Percentiles rank a stretch among this genome's conserved stretches.
Conservation (phyloP, 2,329 filamentous ascomycete species). For the Teratosphaeria viscida region DNA sequence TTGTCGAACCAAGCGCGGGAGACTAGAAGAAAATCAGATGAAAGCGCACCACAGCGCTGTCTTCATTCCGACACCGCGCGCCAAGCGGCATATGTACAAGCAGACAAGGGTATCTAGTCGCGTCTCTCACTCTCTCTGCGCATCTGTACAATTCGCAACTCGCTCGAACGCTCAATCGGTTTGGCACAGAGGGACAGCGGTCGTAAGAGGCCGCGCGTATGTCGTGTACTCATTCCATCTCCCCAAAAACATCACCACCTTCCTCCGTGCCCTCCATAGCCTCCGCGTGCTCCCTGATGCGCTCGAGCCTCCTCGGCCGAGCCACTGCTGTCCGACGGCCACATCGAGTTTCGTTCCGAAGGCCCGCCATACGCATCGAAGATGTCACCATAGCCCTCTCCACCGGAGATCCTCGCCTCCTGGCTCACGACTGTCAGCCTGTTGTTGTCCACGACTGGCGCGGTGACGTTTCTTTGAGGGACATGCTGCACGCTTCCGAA, state of each 20-base stretch:
- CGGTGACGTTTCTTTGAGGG: slow-evolving; percentile 14
- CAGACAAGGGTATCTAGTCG: neutral
- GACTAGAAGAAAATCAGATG: no score
- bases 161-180: neutral
- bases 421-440: slow-evolving; percentile 2
- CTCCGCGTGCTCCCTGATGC: neutral
- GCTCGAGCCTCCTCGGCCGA: neutral
- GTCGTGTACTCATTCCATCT: neutral
- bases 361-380: slow-evolving; percentile 12
- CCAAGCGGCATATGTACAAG: neutral
- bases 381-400: slow-evolving; percentile 12
- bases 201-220: neutral
- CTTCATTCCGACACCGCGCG: no score
- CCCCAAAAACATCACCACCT: neutral
- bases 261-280: neutral
- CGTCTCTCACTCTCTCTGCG: neutral
- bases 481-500: slow-evolving; percentile 7
- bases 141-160: neutral
- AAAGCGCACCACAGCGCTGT: no score
- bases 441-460: slow-evolving; percentile 7
- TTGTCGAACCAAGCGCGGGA: no score
- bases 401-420: neutral
- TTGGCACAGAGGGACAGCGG: neutral
- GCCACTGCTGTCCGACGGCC: neutral
- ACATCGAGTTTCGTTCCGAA: slow-evolving; percentile 1